These are phyloP conservation scores for Bothriochloa decipiens DNA, from an alignment of 176 grass and related monocot genomes.

Conservation along the genomic window DNA sequence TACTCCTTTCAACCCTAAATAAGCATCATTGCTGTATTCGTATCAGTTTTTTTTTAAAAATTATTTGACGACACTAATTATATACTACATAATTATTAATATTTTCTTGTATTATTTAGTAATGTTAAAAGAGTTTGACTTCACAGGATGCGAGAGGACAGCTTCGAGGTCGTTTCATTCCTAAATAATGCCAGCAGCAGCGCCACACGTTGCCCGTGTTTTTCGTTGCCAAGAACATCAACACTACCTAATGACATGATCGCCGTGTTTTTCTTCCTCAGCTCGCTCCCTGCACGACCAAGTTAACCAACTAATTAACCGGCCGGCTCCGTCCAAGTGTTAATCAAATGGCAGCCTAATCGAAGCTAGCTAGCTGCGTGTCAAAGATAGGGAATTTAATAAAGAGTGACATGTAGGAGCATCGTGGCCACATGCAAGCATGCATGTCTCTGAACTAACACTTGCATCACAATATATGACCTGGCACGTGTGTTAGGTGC, in stretches of 20 bases:
- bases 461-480: conserved; percentile 1
- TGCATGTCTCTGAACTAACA: background rate
- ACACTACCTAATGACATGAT: too few species aligned
- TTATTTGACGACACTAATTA: too few species aligned
- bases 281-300: background rate
- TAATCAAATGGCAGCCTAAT: conserved; percentile 11
- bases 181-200: background rate
- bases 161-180: background rate
- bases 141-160: too few species aligned
- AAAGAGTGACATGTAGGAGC: background rate
- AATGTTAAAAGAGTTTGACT: too few species aligned
- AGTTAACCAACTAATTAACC: background rate
- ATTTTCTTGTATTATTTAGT: too few species aligned
- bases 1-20: too few species aligned
- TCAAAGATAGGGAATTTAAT: conserved; percentile 19
- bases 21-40: too few species aligned
- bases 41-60: background rate
- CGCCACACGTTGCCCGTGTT: background rate
- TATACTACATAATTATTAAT: too few species aligned
- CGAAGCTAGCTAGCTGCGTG: conserved; percentile 8
- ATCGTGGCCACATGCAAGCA: conserved; percentile 15
- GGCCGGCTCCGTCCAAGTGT: background rate
- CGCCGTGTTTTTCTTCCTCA: background rate
- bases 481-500: conserved; percentile 4
- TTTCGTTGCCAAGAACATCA: background rate